Conservation (phyloP, 2,329 filamentous ascomycete genomes). For the Cadophora gregata region DNA sequence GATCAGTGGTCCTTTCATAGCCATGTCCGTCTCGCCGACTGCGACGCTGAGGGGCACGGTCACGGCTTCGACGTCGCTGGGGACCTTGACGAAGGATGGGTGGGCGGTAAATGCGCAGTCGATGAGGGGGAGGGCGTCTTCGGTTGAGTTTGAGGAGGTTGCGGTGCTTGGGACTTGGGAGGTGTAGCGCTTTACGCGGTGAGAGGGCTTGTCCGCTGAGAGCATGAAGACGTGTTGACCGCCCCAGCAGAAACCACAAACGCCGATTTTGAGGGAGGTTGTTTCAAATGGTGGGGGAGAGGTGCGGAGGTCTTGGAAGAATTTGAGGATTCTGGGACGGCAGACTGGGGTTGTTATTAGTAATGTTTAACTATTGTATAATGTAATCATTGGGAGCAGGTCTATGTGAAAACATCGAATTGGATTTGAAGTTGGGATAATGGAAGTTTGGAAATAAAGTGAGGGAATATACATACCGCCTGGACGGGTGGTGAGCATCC, state of each 20-base stretch:
- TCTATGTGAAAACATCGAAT: too few species aligned
- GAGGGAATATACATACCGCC: slow-evolving; percentile 2
- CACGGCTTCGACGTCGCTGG: slow-evolving; percentile 52
- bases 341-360: slow-evolving; percentile 25
- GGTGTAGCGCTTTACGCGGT: slow-evolving; percentile 31
- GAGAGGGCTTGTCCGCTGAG: slow-evolving; percentile 46
- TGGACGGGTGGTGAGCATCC: slow-evolving; percentile 28
- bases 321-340: slow-evolving; percentile 47
- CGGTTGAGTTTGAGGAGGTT: neutral
- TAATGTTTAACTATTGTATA: neutral
- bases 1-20: slow-evolving; percentile 43
- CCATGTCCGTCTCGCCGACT: slow-evolving; percentile 53
- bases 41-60: slow-evolving; percentile 53
- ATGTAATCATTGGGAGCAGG: neutral
- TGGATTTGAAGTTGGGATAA: too few species aligned
- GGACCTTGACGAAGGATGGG: slow-evolving; percentile 55
- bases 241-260: slow-evolving; percentile 69
- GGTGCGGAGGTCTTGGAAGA: slow-evolving; percentile 47
- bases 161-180: slow-evolving; percentile 18
- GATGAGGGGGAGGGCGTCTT: slow-evolving; percentile 46
- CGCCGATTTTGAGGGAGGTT: slow-evolving; percentile 52
- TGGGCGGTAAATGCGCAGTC: slow-evolving; percentile 60
- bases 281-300: slow-evolving; percentile 38
- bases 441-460: neutral
- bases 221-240: slow-evolving; percentile 60